Evolutionary conservation across 2,329 filamentous ascomycete species (phyloP).

Genomic region (Curvularia sp.): DNA sequence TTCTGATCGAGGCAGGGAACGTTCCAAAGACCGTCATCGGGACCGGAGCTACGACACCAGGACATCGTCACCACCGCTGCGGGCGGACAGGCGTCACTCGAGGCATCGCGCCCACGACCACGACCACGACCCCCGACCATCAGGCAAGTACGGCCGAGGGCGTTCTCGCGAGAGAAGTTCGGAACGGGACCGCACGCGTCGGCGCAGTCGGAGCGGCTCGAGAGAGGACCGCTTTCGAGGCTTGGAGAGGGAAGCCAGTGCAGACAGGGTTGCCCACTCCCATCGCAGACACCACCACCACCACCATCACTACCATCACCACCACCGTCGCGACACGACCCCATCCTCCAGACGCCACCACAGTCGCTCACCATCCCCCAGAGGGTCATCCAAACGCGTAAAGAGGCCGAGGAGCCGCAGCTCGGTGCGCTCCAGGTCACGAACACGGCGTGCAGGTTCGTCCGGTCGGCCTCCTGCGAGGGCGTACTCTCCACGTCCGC

Average conservation of each 20-base stretch:
- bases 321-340: constrained; percentile 45
- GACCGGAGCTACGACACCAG: constrained; percentile 40
- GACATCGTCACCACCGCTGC: constrained; percentile 47
- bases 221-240: constrained; percentile 48
- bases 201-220: constrained; percentile 41
- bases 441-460: constrained; percentile 42
- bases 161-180: constrained; percentile 44
- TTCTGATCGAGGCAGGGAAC: constrained; percentile 43
- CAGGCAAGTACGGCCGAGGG: constrained; percentile 34
- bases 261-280: constrained; percentile 45
- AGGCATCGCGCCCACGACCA: constrained; percentile 42
- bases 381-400: constrained; percentile 41
- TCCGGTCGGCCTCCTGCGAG: constrained; percentile 38
- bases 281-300: constrained; percentile 45
- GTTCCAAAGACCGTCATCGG: constrained; percentile 33
- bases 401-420: constrained; percentile 49
- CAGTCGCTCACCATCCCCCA: constrained; percentile 48
- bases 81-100: constrained; percentile 45
- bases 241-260: constrained; percentile 46
- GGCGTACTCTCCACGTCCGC: constrained; percentile 42
- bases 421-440: constrained; percentile 44
- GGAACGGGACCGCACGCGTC: constrained; percentile 43
- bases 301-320: constrained; percentile 40
- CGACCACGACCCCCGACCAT: constrained; percentile 38
- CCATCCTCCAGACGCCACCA: constrained; percentile 50